These are phyloP conservation scores for Pisolithus tinctorius DNA, from an alignment of 768 basidiomycete species.

Conservation along the genomic window DNA sequence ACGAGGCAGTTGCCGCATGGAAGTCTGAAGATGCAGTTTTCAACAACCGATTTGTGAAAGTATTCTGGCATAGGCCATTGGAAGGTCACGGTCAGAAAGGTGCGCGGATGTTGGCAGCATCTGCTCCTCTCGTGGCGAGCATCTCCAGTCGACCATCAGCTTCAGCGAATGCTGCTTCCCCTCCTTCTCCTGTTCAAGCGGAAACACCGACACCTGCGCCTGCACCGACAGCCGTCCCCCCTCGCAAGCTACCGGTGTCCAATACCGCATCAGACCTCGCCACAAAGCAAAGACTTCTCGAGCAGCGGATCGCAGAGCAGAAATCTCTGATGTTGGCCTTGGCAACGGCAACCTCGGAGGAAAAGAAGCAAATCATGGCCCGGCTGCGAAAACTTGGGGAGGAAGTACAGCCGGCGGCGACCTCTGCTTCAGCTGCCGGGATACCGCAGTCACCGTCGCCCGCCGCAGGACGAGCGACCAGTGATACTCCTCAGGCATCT, in stretches of 20 bases:
- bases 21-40: constrained; percentile 94
- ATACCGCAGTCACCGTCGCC: constrained; percentile 18
- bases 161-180: constrained; percentile 12
- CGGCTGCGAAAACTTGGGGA: constrained; percentile 69
- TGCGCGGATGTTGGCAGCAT: constrained; percentile 71
- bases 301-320: constrained; percentile 84
- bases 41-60: constrained; percentile 88
- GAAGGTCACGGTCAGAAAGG: constrained; percentile 84
- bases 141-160: constrained; percentile 34
- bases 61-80: constrained; percentile 93
- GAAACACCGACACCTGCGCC: constrained; percentile 45
- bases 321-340: constrained; percentile 76
- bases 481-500: constrained; percentile 23
- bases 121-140: constrained; percentile 68
- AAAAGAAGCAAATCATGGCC: constrained; percentile 76
- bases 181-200: constrained; percentile 1
- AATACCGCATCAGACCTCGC: constrained; percentile 48
- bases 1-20: constrained; percentile 85
- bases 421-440: constrained; percentile 23
- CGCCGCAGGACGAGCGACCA: constrained; percentile 17
- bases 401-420: constrained; percentile 55
- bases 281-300: constrained; percentile 67
- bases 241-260: constrained; percentile 34
- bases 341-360: constrained; percentile 52
- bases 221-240: constrained; percentile 17